phyloP scores from a whole-genome alignment of 2,329 filamentous ascomycete genomes.

The Sporothrix pallida region DNA sequence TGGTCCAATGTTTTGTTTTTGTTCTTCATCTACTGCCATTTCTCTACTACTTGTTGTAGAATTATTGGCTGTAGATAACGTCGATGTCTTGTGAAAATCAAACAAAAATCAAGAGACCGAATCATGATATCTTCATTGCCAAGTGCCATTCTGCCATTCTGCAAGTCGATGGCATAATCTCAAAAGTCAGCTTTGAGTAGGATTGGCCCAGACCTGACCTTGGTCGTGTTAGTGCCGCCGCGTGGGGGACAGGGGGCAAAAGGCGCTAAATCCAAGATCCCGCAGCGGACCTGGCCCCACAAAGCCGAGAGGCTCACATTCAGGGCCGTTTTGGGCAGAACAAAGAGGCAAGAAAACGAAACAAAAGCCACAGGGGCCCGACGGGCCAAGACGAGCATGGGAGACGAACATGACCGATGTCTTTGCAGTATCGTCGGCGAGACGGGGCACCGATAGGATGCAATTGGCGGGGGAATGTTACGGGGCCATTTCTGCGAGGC shows the following conservation, averaged over 20 bases:
- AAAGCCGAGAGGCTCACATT: too few relatives aligned
- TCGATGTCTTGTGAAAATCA: neutral
- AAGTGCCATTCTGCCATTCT: slow-evolving; percentile 23
- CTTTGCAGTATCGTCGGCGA: neutral
- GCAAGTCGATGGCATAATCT: slow-evolving; percentile 25
- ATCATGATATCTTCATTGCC: neutral
- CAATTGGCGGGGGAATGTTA: neutral
- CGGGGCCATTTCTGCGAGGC: neutral
- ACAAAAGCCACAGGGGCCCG: neutral
- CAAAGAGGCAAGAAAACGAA: neutral
- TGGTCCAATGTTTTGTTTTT: neutral
- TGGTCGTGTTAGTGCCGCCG: slow-evolving; percentile 12
- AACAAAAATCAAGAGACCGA: neutral
- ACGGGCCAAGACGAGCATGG: slow-evolving; percentile 8
- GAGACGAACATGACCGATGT: slow-evolving; percentile 25
- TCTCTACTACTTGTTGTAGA: neutral
- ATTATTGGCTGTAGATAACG: neutral
- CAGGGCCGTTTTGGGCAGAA: neutral
- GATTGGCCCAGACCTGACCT: neutral
- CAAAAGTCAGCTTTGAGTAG: too few relatives aligned
- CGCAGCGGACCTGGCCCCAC: neutral
- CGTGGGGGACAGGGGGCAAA: slow-evolving; percentile 12
- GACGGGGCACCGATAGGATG: slow-evolving; percentile 5
- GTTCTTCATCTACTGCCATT: neutral
- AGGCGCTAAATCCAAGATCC: slow-evolving; percentile 4